Evolutionary conservation across 345 rosid genomes (phyloP).

Genomic region (Brassica juncea): DNA sequence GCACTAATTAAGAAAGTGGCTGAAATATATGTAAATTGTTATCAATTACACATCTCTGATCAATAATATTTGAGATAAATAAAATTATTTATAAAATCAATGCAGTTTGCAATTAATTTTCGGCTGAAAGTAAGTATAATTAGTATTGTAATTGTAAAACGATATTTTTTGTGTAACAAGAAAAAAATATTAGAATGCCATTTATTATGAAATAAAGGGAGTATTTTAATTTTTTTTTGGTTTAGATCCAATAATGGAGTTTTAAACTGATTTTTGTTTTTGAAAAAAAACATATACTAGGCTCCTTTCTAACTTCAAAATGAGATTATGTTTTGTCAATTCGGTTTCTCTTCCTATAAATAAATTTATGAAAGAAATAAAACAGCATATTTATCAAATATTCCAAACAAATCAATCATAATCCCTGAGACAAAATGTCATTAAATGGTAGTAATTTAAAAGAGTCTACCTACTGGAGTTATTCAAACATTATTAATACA

Average conservation of each 20-base stretch:
- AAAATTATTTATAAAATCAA: too few relatives aligned
- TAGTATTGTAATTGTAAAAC: too few relatives aligned
- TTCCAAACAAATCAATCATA: conserved; percentile 18
- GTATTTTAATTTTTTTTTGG: neutral
- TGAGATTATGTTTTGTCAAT: neutral
- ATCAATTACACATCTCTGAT: too few relatives aligned
- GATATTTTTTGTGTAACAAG: too few relatives aligned
- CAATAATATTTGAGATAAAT: too few relatives aligned
- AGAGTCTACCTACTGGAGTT: conserved; percentile 25
- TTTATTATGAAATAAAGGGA: too few relatives aligned
- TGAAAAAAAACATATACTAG: neutral
- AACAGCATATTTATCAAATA: neutral
- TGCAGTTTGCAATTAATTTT: too few relatives aligned
- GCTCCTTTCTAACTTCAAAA: neutral
- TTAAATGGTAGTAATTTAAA: conserved; percentile 14
- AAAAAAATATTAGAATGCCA: too few relatives aligned
- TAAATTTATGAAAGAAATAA: neutral
- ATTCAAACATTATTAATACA: conserved; percentile 6
- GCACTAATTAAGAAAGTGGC: too few relatives aligned
- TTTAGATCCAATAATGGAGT: neutral
- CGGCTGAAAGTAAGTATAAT: too few relatives aligned
- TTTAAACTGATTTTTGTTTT: neutral
- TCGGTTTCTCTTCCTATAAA: neutral
- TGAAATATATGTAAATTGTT: too few relatives aligned
- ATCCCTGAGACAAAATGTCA: neutral